Base-by-base conservation (phyloP, 257 asterid genomes). In the Orobanche coerulescens region DNA sequence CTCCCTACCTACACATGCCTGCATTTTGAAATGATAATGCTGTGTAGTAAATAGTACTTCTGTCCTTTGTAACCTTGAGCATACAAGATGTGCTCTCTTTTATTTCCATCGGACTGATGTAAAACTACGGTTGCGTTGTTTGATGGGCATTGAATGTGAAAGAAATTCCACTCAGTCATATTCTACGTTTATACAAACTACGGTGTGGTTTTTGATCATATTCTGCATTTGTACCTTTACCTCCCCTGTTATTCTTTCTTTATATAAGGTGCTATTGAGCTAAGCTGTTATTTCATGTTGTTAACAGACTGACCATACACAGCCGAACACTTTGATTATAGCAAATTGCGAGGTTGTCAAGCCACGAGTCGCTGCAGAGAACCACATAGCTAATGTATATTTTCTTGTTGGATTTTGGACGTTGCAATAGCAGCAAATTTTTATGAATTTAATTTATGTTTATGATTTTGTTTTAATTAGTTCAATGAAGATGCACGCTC, bases 401-500 rank as follows among this genome's bases (percentile, higher is more conserved):
- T 59, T 58, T 49, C 34, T 50, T 37, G 22, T 31, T 33, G 39
- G 10, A 13, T 47, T 18, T 66, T 58, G 31, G 57, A 8, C 12
- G 36, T 34, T 54, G 14, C 28, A 50, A 54, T 5, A 10, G 28
- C 18, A 23, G 26, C 5, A 44, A n/a, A 49, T 20, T 28, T 55
- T 44, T 31, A 20, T 43, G 62, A 26, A 24, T 54, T 57, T 15
- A 55, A 47, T 43, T 47, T 12, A 22, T 49, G 8, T 64, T 66
- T 68, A 75, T 44, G 63, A 30, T 70, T 64, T 59, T 36, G n/a
- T 66, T 64, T 15, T 62, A 71, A 28, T 39, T 68, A 93, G 99
- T 93, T 93, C 82, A 86, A 93, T 74, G 97, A 86, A 76, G 99
- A 93, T 76, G 87, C 99, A 2, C 84, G 94, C 51, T 93, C 99